These are phyloP conservation scores for Nothophytophthora sp. DNA, from an alignment of 352 stramenopile species.

Conservation along the genomic window DNA sequence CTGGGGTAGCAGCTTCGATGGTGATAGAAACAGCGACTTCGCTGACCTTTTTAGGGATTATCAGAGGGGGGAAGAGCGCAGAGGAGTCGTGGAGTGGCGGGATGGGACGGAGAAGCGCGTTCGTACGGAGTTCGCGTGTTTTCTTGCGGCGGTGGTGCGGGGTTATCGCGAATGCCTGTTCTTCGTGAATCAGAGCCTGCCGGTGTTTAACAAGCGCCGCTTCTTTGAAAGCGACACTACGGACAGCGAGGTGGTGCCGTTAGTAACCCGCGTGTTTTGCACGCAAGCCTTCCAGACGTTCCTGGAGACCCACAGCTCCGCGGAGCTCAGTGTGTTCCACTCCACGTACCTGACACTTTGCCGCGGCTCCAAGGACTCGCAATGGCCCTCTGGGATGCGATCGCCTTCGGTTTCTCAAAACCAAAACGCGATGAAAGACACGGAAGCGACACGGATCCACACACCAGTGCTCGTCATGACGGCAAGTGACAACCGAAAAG, in stretches of 20 bases:
- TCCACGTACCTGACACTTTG: conserved; percentile 69
- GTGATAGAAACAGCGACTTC: background rate
- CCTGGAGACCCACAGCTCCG: conserved; percentile 73
- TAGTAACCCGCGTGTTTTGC: conserved; percentile 67
- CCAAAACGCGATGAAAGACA: conserved; percentile 22
- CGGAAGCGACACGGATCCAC: conserved; percentile 11
- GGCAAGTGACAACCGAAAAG: background rate
- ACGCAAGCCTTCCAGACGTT: conserved; percentile 84
- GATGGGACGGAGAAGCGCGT: conserved; percentile 57
- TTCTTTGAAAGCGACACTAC: conserved; percentile 64
- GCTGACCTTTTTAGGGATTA: conserved; percentile 5
- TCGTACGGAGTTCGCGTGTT: conserved; percentile 78
- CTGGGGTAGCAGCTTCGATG: conserved; percentile 2
- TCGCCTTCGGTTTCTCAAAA: conserved; percentile 24
- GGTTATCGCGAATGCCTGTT: conserved; percentile 87
- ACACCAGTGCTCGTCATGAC: conserved; percentile 25
- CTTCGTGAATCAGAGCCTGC: conserved; percentile 85
- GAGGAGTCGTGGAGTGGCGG: conserved; percentile 21
- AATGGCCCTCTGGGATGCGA: conserved; percentile 45
- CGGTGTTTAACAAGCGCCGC: conserved; percentile 87
- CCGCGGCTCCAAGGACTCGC: conserved; percentile 47
- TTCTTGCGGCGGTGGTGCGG: conserved; percentile 60
- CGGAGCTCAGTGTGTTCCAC: conserved; percentile 79
- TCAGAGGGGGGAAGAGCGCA: conserved; percentile 8
- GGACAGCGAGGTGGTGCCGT: conserved; percentile 65